A percentile compares a stretch with the other conserved stretches of the same genome.
phyloP scores from a whole-genome alignment of 1,284 basidiomycete species.

The Neonothopanus nambi region DNA sequence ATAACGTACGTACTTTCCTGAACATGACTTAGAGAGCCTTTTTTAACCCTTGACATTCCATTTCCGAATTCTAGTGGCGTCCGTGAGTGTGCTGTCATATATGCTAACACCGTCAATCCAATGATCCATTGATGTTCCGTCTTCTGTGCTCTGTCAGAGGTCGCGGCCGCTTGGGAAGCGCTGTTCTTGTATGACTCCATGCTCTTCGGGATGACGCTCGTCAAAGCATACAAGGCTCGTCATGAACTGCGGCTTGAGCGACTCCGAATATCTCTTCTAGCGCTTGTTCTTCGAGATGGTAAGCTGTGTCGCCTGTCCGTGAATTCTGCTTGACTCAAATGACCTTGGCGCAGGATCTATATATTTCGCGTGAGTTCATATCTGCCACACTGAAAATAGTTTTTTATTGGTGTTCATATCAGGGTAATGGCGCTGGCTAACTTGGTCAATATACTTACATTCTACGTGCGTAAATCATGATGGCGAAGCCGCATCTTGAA shows the following conservation, averaged over 20 bases:
- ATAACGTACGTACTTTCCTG: not conserved
- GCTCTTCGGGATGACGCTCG: constrained; percentile 9
- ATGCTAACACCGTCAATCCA: not conserved
- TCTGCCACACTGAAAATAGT: not conserved
- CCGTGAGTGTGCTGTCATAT: not conserved
- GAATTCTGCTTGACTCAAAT: not conserved
- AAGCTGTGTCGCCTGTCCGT: not conserved
- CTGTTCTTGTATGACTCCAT: constrained; percentile 14
- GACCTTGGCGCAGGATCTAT: constrained; percentile 5
- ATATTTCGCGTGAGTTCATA: constrained; percentile 13
- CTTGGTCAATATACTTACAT: constrained; percentile 12
- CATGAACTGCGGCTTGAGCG: constrained; percentile 3
- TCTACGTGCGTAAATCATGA: constrained; percentile 10
- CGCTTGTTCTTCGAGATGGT: constrained; percentile 14
- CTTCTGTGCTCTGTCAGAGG: not conserved
- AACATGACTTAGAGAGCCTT: not conserved
- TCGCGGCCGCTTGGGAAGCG: constrained; percentile 12
- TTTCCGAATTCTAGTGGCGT: not conserved
- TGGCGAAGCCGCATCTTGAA: not conserved
- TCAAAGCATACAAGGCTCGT: constrained; percentile 9
- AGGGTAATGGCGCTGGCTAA: constrained; percentile 15
- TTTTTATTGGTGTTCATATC: not conserved
- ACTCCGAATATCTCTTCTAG: not conserved
- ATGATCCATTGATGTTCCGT: not conserved
- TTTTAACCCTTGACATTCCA: no score